Conservation (phyloP, 768 basidiomycete genomes). For the Pleurotus salmoneostramineus region DNA sequence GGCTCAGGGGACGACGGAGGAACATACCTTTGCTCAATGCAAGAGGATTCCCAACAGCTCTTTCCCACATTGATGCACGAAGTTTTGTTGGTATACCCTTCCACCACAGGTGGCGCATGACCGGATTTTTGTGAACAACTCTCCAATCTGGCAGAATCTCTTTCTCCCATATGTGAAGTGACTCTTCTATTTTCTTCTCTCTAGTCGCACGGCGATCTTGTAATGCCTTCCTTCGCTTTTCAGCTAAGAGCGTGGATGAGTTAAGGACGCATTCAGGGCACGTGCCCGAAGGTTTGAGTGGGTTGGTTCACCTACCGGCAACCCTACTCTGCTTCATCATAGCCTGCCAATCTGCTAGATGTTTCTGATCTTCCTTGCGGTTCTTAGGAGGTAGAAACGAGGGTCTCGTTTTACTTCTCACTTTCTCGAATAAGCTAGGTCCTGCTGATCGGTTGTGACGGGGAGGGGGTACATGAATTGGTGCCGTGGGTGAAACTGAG, state of each 20-base stretch:
- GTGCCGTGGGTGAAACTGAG: not conserved
- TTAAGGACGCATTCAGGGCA: not conserved
- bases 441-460: slow-evolving; percentile 51
- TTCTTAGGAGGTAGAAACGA: slow-evolving; percentile 81
- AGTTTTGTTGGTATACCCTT: slow-evolving; percentile 80
- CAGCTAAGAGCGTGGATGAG: slow-evolving; percentile 39
- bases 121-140: slow-evolving; percentile 60
- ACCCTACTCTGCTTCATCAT: slow-evolving; percentile 84
- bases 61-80: slow-evolving; percentile 79
- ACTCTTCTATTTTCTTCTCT: slow-evolving; percentile 68
- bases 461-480: slow-evolving; percentile 25
- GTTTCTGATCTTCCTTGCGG: slow-evolving; percentile 73
- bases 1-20: slow-evolving; percentile 13
- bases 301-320: slow-evolving; percentile 47
- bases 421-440: slow-evolving; percentile 72
- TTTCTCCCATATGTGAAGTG: slow-evolving; percentile 71
- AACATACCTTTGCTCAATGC: slow-evolving; percentile 74
- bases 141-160: slow-evolving; percentile 83
- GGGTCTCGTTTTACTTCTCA: slow-evolving; percentile 82
- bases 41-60: slow-evolving; percentile 79
- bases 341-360: slow-evolving; percentile 79
- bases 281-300: not conserved
- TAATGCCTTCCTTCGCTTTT: slow-evolving; percentile 60
- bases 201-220: slow-evolving; percentile 59
- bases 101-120: slow-evolving; percentile 80